phyloP scores from a whole-genome alignment of 2,329 filamentous ascomycete species.

The Talaromyces marneffei region DNA sequence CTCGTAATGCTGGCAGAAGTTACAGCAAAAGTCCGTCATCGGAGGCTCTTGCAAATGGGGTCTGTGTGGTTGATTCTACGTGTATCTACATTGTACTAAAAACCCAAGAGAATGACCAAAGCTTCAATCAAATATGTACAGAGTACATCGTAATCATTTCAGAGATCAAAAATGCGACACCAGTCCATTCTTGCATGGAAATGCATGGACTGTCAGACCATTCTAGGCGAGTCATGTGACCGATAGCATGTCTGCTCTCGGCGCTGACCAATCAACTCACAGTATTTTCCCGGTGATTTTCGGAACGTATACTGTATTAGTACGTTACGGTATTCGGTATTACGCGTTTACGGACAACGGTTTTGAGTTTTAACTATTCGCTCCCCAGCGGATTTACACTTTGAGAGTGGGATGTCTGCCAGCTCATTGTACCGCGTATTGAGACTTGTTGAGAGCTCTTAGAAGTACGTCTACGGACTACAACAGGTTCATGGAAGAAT shows the following conservation, averaged over 20 bases:
- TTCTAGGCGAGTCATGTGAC: neutral
- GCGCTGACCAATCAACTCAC: neutral
- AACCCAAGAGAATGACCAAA: neutral
- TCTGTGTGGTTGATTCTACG: neutral
- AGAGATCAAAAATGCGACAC: neutral
- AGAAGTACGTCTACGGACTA: neutral
- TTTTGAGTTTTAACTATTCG: neutral
- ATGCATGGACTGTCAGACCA: neutral
- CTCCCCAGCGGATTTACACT: neutral
- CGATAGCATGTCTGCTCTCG: neutral
- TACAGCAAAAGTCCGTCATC: neutral
- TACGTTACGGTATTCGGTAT: neutral
- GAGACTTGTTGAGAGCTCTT: neutral
- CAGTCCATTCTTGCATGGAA: neutral
- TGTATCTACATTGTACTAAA: neutral
- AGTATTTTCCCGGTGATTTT: neutral
- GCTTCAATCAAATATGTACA: neutral
- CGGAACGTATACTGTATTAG: neutral
- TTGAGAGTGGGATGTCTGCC: neutral
- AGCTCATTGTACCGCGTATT: neutral
- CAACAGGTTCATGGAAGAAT: constrained; percentile 2
- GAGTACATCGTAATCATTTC: neutral
- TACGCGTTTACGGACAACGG: neutral
- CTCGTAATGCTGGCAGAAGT: neutral
- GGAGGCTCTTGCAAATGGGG: neutral